Evolutionary conservation across 495 filamentous ascomycete genomes (phyloP), one percentile per base, ranked within the genome.

Genomic region (Aspergillus ellipticus): DNA sequence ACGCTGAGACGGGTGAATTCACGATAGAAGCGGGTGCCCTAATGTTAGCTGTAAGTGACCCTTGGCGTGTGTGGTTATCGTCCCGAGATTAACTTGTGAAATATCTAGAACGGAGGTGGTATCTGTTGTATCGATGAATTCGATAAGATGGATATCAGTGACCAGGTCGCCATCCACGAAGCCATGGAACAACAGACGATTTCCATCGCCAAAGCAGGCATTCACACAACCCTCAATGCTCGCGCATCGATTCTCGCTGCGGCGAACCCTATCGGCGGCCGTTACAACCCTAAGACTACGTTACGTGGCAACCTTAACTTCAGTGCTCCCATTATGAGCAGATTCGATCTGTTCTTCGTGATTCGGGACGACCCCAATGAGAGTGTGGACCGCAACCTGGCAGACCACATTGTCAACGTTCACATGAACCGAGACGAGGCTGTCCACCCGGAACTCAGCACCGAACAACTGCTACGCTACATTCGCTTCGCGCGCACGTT

Each of bases 101-200:
- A 17, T 29, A 10, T 20, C 4, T 20, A 76, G 71, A 78, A 78
- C 42, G 75, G 75, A 41, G 75, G 74, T 66, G 94, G 95, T 59
- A 93, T 97, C 68, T 99, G 94, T 72, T 90, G 90, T 57, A 99
- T 99, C 67, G 94, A 99, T 69, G 94, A 99, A 63, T 99, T 99
- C 67, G 94, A 99, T 79, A 99, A 97, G 75, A 99, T 99, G 94
- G 94, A 99, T 65, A 89, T 99, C 50, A 82, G 76, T 46, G 94
- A 99, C 73, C 94, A 99, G 76, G 94, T 99, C 45, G 94, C 94
- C 59, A 97, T 99, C 71, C 94, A 99, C 83, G 94, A 99, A 82
- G 95, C 95, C 52, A 99, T 99, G 94, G 94, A 99, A 81, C 94
- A 99, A 74, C 94, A 99, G 76, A 99, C 94, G 17, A 99, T 99